These are phyloP conservation scores for Pseudozyma tsukubaensis DNA, from an alignment of 1,284 basidiomycete genomes.

Conservation along the genomic window DNA sequence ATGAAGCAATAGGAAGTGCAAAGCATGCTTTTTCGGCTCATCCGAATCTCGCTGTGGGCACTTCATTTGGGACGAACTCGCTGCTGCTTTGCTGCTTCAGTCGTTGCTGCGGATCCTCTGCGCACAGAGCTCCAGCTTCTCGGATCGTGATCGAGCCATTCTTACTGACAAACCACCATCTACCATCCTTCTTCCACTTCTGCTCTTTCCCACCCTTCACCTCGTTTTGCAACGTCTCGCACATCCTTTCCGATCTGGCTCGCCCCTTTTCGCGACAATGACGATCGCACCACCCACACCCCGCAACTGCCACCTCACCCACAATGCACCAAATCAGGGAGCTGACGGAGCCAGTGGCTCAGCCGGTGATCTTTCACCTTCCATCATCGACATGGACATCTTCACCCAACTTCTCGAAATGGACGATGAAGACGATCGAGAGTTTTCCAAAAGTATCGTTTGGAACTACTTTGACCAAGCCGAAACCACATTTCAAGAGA, in stretches of 20 bases:
- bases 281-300: background rate
- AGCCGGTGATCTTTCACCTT: slow-evolving; percentile 48
- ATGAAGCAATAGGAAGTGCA: background rate
- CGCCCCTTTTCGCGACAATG: background rate
- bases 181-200: background rate
- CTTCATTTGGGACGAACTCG: background rate
- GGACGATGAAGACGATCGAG: slow-evolving; percentile 81
- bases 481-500: slow-evolving; percentile 78
- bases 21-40: background rate
- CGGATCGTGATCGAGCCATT: background rate
- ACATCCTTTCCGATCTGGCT: background rate
- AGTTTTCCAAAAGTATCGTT: slow-evolving; percentile 83
- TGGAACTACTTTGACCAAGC: slow-evolving; percentile 78
- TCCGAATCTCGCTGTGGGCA: background rate
- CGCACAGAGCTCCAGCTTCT: background rate
- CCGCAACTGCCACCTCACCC: background rate
- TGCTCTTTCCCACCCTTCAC: background rate
- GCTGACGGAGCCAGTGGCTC: slow-evolving; percentile 32
- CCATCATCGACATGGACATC: slow-evolving; percentile 79
- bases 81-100: too few relatives aligned
- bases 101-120: background rate
- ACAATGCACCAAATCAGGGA: slow-evolving; percentile 13
- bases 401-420: slow-evolving; percentile 89
- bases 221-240: background rate
- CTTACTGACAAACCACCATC: background rate